phyloP scores from a whole-genome alignment of 1,284 basidiomycete genomes.

The Marasmius sp. region DNA sequence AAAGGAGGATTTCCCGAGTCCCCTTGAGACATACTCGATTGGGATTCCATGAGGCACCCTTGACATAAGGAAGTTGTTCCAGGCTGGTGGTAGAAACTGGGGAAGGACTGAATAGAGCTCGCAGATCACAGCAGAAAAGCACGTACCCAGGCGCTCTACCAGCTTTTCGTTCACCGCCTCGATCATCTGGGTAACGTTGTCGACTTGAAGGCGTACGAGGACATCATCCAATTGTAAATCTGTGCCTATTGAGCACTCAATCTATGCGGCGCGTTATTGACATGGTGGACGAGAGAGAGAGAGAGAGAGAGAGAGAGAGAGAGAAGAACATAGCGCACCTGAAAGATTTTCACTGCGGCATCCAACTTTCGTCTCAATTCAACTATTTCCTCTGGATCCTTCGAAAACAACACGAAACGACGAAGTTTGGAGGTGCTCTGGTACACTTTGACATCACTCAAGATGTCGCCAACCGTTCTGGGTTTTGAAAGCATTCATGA shows the following conservation, averaged over 20 bases:
- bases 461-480: neutral
- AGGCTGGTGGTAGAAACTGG: slow-evolving; percentile 1
- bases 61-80: slow-evolving; percentile 5
- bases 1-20: slow-evolving; percentile 15
- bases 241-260: neutral
- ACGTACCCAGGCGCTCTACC: neutral
- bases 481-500: neutral
- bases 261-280: neutral
- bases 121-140: neutral
- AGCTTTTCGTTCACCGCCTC: slow-evolving; percentile 4
- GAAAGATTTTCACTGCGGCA: neutral
- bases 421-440: neutral
- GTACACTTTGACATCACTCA: neutral
- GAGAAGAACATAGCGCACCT: neutral
- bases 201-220: neutral
- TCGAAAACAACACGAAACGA: neutral
- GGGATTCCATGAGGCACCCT: slow-evolving; percentile 4
- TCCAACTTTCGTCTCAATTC: neutral
- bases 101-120: neutral
- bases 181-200: neutral
- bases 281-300: too few relatives aligned
- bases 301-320: neutral
- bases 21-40: slow-evolving; percentile 13
- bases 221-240: neutral
- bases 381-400: neutral